Percentiles rank a stretch among this genome's conserved stretches.
Conservation (phyloP, 2,329 filamentous ascomycete species). For the Exophiala sideris region DNA sequence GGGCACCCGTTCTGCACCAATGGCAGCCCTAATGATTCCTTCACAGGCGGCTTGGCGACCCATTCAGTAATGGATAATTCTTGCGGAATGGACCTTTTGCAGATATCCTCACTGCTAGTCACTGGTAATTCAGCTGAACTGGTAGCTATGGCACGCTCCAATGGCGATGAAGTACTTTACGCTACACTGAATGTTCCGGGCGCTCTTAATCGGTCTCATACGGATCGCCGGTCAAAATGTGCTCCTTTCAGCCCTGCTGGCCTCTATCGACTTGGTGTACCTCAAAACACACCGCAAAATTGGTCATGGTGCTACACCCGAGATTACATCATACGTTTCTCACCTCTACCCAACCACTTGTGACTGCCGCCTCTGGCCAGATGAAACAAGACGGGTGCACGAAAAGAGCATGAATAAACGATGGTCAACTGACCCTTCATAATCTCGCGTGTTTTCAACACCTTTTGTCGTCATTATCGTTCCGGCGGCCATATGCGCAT, state of each 20-base stretch:
- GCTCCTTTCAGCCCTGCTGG: too few relatives aligned
- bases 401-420: slow-evolving; percentile 6
- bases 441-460: slow-evolving; percentile 5
- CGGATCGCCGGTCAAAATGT: too few relatives aligned
- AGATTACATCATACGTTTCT: slow-evolving; percentile 23
- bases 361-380: slow-evolving; percentile 9
- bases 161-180: too few relatives aligned
- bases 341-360: slow-evolving; percentile 10
- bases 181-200: too few relatives aligned
- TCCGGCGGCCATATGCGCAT: background rate
- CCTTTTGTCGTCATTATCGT: background rate
- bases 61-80: too few relatives aligned
- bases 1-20: background rate
- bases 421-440: slow-evolving; percentile 22
- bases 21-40: background rate
- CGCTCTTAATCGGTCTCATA: too few relatives aligned
- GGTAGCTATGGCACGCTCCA: too few relatives aligned
- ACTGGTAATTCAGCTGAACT: too few relatives aligned
- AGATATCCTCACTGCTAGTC: too few relatives aligned
- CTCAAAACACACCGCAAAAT: slow-evolving; percentile 7
- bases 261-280: background rate
- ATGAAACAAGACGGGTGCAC: slow-evolving; percentile 23
- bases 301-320: slow-evolving; percentile 11
- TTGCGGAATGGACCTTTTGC: too few relatives aligned
- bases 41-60: background rate